Conservation (phyloP, 768 basidiomycete genomes). For the Pisolithus albus region DNA sequence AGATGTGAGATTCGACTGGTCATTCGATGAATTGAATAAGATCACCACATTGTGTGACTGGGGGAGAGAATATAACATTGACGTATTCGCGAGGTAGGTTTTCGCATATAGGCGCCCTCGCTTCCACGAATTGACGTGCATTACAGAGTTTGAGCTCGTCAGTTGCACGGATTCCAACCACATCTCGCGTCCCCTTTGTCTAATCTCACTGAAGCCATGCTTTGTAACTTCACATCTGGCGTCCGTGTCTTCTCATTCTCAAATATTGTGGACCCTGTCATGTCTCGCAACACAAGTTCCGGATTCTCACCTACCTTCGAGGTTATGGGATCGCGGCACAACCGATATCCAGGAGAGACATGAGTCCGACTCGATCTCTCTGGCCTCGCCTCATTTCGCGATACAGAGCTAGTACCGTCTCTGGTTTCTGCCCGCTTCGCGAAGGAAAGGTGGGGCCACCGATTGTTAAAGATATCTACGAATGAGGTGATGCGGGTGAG, state of each 20-base stretch:
- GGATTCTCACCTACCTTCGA: conserved; percentile 2
- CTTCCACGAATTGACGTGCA: too few species aligned
- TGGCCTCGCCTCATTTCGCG: conserved; percentile 23
- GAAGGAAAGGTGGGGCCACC: conserved; percentile 17
- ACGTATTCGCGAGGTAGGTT: conserved; percentile 23
- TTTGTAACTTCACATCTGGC: conserved; percentile 40
- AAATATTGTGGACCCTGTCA: conserved; percentile 18
- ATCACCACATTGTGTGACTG: conserved; percentile 27
- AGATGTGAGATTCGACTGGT: conserved; percentile 10
- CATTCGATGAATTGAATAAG: conserved; percentile 16
- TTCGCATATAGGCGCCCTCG: too few species aligned
- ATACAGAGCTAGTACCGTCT: conserved; percentile 15
- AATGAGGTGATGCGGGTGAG: conserved; percentile 6
- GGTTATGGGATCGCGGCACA: conserved; percentile 15
- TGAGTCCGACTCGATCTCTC: conserved; percentile 17
- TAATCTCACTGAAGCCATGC: conserved; percentile 38
- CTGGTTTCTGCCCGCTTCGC: conserved; percentile 9
- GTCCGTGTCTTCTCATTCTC: conserved; percentile 36
- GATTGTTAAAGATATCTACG: conserved; percentile 8
- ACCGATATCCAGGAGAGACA: conserved; percentile 20
- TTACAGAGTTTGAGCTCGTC: conserved; percentile 42
- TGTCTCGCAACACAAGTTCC: neutral
- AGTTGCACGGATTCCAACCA: conserved; percentile 8
- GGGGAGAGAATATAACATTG: conserved; percentile 25
- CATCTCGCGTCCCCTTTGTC: too few species aligned